Base-by-base conservation (phyloP, 805 yeast species). In the Metschnikowia sp. region DNA sequence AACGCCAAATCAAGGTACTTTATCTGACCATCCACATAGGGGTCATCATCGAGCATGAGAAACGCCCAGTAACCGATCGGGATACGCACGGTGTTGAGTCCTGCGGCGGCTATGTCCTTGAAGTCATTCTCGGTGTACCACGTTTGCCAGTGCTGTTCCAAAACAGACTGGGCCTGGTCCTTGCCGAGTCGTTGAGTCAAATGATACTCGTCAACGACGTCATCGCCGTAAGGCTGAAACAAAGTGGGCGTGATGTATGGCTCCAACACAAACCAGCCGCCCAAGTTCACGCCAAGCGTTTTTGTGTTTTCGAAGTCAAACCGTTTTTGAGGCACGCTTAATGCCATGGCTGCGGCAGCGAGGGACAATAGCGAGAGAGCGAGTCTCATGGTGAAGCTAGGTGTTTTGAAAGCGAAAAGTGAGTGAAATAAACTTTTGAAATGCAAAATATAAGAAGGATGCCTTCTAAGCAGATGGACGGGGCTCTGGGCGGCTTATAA, bases 41-140 rank as follows among this genome's bases (percentile, higher is more conserved):
- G 96, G 63, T 91, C 97, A 45, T 72, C 72, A 18, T 73, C 78
- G 39, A 79, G 70, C 8, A 66, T 60, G 40, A 75, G 61, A 64
- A 87, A 88, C 9, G 96, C 96, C 98, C 98, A 92, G 70, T 91
- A 91, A 10, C 97, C 97, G 46, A 91, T 80, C 39, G 98, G 97
- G 50, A 91, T 84, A 60, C 97, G 81, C 18, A 89, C 96, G 54
- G 84, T 74, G 67, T 91, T 92, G 53, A 91, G 74, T 1, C 96
- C 96, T 46, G 72, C 73, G 10, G 57, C 59, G 5, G 75, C 74
- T 44, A 91, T 87, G 45, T 72, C 61, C 42, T 66, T 55, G 58
- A 92, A 83, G 64, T 91, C 97, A 19, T 64, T 59, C 65, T 86
- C 96, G 8, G 84, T 82, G 62, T 81, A 78, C 82, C 86, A 91